phyloP scores from a whole-genome alignment of 2,329 filamentous ascomycete genomes.

The Pseudopyrenochaeta lycopersici region DNA sequence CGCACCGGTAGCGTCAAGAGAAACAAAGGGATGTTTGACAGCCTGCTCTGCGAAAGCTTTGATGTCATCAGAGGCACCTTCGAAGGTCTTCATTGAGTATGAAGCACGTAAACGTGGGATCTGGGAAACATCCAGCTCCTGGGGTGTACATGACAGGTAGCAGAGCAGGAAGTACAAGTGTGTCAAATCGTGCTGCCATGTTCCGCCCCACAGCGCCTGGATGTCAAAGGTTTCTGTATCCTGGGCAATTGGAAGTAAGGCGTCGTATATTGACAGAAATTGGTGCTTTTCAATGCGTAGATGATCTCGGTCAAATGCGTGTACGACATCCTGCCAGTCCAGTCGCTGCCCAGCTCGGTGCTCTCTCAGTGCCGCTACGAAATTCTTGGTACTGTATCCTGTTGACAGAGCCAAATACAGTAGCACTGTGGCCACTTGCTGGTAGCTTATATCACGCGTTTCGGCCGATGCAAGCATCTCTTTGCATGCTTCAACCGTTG shows the following conservation, averaged over 20 bases:
- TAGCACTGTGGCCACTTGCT: constrained; percentile 82
- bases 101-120: constrained; percentile 84
- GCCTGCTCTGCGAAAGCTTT: constrained; percentile 71
- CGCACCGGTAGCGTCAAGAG: constrained; percentile 79
- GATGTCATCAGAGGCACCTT: constrained; percentile 67
- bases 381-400: constrained; percentile 73
- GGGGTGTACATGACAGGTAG: constrained; percentile 77
- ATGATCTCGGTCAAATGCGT: constrained; percentile 80
- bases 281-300: constrained; percentile 80
- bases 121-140: constrained; percentile 82
- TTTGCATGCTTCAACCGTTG: constrained; percentile 74
- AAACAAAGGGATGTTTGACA: constrained; percentile 86
- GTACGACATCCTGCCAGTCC: constrained; percentile 75
- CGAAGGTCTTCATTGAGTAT: constrained; percentile 73
- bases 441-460: constrained; percentile 74
- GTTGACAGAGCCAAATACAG: constrained; percentile 73
- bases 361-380: constrained; percentile 66
- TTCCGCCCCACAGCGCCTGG: constrained; percentile 86
- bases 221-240: constrained; percentile 76
- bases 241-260: constrained; percentile 75
- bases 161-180: constrained; percentile 94
- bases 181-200: constrained; percentile 85
- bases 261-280: constrained; percentile 82
- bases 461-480: constrained; percentile 66
- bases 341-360: constrained; percentile 65